These are phyloP conservation scores for Blastobotrys parvus DNA, from an alignment of 805 yeast species.

Conservation along the genomic window DNA sequence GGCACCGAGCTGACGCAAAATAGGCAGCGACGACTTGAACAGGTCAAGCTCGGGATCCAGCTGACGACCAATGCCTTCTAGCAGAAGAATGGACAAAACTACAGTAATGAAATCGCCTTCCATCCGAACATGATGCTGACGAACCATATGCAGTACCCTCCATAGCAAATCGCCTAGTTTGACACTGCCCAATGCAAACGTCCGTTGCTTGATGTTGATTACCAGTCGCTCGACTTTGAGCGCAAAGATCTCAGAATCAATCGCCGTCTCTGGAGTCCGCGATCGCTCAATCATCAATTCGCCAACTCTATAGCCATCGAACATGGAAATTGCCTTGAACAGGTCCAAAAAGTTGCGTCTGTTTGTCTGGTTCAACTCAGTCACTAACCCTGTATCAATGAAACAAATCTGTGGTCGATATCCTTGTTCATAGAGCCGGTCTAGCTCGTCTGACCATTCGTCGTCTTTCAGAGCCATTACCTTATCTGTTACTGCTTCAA, in stretches of 20 bases:
- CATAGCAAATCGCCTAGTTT: conserved; percentile 87
- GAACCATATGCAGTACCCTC: conserved; percentile 81
- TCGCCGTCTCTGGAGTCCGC: conserved; percentile 86
- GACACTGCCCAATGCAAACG: conserved; percentile 86
- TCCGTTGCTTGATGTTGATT: conserved; percentile 68
- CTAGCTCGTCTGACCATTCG: conserved; percentile 42
- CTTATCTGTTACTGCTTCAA: conserved; percentile 17
- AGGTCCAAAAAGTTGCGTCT: conserved; percentile 81
- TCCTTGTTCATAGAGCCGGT: conserved; percentile 42
- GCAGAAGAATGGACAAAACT: conserved; percentile 79
- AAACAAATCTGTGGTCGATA: conserved; percentile 82
- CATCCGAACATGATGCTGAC: conserved; percentile 92
- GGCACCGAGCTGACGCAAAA: conserved; percentile 65
- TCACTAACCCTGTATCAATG: conserved; percentile 88
- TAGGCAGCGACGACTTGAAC: conserved; percentile 88
- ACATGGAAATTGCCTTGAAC: conserved; percentile 79
- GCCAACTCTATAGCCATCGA: conserved; percentile 93
- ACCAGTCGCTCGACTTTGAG: conserved; percentile 80
- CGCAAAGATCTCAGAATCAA: conserved; percentile 78
- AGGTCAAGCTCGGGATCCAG: conserved; percentile 88
- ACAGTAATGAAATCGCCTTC: conserved; percentile 96
- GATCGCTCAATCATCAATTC: conserved; percentile 93
- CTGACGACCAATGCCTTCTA: conserved; percentile 94
- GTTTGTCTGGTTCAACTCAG: conserved; percentile 72
- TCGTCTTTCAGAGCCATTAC: conserved; percentile 21